Conservation (phyloP, 495 filamentous ascomycete genomes). For the Talaromyces nanjingensis region DNA sequence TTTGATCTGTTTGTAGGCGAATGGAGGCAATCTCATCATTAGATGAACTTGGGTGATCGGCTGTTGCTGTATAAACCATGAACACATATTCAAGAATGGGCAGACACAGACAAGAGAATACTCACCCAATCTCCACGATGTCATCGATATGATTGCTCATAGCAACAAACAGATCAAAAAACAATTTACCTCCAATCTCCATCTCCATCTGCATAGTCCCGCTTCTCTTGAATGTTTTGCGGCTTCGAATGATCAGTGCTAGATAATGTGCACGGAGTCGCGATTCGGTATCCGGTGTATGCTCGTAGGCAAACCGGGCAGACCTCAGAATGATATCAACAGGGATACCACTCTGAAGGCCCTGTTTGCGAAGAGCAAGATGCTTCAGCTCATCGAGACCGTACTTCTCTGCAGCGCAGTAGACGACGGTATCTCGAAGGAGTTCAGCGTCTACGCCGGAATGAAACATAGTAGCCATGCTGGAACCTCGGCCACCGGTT, state of each 20-base stretch:
- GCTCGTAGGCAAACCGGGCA: slow-evolving; percentile 87
- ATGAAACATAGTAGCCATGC: slow-evolving; percentile 70
- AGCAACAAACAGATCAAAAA: slow-evolving; percentile 95
- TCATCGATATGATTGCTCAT: slow-evolving; percentile 61
- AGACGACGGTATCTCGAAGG: slow-evolving; percentile 84
- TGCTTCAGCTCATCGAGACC: slow-evolving; percentile 80
- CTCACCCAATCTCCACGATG: slow-evolving; percentile 5
- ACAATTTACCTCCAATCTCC: slow-evolving; percentile 83
- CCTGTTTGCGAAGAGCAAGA: slow-evolving; percentile 86
- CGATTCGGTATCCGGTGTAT: slow-evolving; percentile 86
- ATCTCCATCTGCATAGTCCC: slow-evolving; percentile 98
- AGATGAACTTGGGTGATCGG: slow-evolving; percentile 36
- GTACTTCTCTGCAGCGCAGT: slow-evolving; percentile 83
- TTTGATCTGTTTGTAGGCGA: slow-evolving; percentile 10
- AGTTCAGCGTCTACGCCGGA: slow-evolving; percentile 60
- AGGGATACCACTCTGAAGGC: slow-evolving; percentile 77
- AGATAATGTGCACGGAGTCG: slow-evolving; percentile 89
- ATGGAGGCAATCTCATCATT: slow-evolving; percentile 17
- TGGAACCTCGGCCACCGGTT: slow-evolving; percentile 53
- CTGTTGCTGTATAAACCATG: slow-evolving; percentile 20
- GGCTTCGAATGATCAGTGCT: slow-evolving; percentile 86
- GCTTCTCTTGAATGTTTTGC: slow-evolving; percentile 91
- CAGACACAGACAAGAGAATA: not conserved
- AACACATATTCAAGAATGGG: not conserved
- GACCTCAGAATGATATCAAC: slow-evolving; percentile 81